phyloP scores from a whole-genome alignment of 1,284 basidiomycete genomes.

The Leccinum brunneo-olivaceum region DNA sequence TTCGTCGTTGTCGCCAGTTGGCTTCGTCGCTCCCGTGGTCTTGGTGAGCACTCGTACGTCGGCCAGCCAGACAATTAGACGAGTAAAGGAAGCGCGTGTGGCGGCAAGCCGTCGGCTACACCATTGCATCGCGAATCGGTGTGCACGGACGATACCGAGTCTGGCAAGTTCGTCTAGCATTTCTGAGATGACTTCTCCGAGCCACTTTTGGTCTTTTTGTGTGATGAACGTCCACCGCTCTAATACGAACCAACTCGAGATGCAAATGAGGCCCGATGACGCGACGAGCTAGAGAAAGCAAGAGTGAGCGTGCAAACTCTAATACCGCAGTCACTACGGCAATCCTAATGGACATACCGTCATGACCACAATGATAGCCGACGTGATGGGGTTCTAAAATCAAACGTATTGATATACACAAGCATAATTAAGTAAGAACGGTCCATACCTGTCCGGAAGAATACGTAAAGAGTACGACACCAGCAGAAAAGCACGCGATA shows the following conservation, averaged over 20 bases:
- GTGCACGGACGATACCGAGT: conserved; percentile 33
- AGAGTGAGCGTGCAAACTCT: neutral
- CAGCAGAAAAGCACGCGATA: conserved; percentile 50
- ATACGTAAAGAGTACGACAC: conserved; percentile 47
- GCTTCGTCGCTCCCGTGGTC: neutral
- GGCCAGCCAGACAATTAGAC: conserved; percentile 12
- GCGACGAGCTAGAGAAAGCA: conserved; percentile 37
- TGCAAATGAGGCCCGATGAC: conserved; percentile 70
- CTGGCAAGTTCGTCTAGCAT: conserved; percentile 36
- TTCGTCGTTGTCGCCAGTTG: neutral
- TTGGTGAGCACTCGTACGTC: neutral
- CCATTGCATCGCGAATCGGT: conserved; percentile 20
- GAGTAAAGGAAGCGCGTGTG: conserved; percentile 8
- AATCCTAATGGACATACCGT: conserved; percentile 37
- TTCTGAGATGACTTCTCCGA: conserved; percentile 58
- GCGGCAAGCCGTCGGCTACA: conserved; percentile 13
- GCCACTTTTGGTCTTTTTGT: conserved; percentile 69
- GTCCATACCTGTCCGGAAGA: conserved; percentile 39
- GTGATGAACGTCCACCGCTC: conserved; percentile 65
- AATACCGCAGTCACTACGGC: neutral
- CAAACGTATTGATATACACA: conserved; percentile 2
- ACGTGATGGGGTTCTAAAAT: conserved; percentile 48
- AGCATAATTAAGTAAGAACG: neutral
- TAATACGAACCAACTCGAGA: conserved; percentile 70
- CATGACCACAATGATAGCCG: conserved; percentile 61